A percentile compares a stretch with the other conserved stretches of the same genome.
These are phyloP conservation scores for Exophiala oligosperma DNA, from an alignment of 2,329 filamentous ascomycete species.

Conservation along the genomic window DNA sequence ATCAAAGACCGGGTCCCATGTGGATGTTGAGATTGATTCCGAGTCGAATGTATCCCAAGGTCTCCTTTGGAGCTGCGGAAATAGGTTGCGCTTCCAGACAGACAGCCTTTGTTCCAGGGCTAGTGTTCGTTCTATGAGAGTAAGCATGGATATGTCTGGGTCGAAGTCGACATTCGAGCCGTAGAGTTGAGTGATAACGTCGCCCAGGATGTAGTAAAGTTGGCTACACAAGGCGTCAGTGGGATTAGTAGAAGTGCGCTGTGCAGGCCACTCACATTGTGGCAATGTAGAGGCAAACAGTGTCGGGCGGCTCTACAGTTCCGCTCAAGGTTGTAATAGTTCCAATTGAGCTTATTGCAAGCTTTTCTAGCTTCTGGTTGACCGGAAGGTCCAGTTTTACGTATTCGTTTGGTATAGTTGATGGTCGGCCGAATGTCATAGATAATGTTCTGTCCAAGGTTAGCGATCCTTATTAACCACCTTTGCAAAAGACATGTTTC, in stretches of 20 bases:
- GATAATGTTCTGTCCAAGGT: conserved; percentile 14
- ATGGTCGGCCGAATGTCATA: conserved; percentile 23
- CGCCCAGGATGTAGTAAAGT: conserved; percentile 20
- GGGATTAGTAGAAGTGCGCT: background rate
- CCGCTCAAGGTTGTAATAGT: conserved; percentile 2
- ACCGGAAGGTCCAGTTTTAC: conserved; percentile 19
- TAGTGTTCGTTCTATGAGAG: conserved; percentile 19
- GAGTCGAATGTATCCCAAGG: conserved; percentile 19
- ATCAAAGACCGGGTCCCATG: conserved; percentile 22
- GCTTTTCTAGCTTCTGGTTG: conserved; percentile 20
- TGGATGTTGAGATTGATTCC: conserved; percentile 8
- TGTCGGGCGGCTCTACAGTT: conserved; percentile 20
- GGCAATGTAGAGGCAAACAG: conserved; percentile 22
- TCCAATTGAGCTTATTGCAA: conserved; percentile 9
- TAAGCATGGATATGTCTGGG: conserved; percentile 16
- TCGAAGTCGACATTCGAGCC: conserved; percentile 21
- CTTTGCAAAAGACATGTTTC: too few relatives aligned
- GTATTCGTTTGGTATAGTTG: conserved; percentile 20
- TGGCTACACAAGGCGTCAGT: conserved; percentile 9
- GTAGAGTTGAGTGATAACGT: conserved; percentile 21
- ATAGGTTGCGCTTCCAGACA: conserved; percentile 17
- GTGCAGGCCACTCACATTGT: conserved; percentile 12
- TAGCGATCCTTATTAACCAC: background rate
- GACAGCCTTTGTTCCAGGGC: conserved; percentile 18
- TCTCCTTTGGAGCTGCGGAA: conserved; percentile 16